phyloP scores from a whole-genome alignment of 352 stramenopile species.

The Phytophthora sp. region DNA sequence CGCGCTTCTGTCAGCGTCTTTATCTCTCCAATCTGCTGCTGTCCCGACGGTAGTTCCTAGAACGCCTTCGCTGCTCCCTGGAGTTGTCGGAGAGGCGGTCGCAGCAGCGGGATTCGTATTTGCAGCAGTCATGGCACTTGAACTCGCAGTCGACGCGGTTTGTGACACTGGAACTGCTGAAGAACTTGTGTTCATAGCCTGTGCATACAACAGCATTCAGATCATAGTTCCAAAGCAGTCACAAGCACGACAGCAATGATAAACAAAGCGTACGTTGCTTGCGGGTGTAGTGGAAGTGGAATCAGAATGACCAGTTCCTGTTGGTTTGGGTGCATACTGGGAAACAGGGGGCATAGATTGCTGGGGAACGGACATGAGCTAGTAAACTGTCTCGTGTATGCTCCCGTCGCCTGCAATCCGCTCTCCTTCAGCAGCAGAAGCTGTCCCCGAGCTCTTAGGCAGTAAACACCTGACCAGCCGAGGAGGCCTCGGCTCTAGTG shows the following conservation, averaged over 20 bases:
- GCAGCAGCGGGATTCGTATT: not conserved
- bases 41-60: conserved; percentile 24
- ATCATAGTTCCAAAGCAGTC: not conserved
- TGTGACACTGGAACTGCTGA: conserved; percentile 24
- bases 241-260: not conserved
- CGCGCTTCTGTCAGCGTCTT: conserved; percentile 79
- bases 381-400: conserved; percentile 16
- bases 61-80: conserved; percentile 1
- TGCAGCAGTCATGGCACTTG: conserved; percentile 29
- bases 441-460: conserved; percentile 2
- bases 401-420: conserved; percentile 3
- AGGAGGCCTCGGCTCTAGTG: conserved; percentile 9
- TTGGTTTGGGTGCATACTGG: conserved; percentile 67
- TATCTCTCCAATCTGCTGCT: conserved; percentile 81
- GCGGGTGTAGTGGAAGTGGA: conserved; percentile 36
- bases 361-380: conserved; percentile 66
- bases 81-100: not conserved
- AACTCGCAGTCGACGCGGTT: conserved; percentile 24
- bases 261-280: conserved; percentile 39
- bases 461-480: not conserved
- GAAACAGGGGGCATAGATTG: conserved; percentile 78
- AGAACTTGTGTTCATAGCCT: conserved; percentile 40
- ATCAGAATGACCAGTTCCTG: conserved; percentile 44
- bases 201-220: conserved; percentile 17
- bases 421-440: conserved; percentile 17